Conservation (phyloP, 495 filamentous ascomycete genomes). For the Penicillium subrubescens region DNA sequence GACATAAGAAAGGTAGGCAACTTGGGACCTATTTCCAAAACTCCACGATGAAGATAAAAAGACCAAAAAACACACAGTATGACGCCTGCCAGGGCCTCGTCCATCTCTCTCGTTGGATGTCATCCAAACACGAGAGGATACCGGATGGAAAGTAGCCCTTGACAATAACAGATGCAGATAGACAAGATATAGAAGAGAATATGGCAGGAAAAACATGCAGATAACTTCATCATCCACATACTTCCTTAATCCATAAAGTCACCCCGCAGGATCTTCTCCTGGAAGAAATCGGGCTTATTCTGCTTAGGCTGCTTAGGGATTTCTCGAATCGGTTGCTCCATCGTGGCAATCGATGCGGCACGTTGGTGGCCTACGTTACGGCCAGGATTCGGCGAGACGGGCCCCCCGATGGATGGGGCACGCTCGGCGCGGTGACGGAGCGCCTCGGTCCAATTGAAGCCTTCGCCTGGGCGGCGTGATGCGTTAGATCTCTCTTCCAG, state of each 20-base stretch:
- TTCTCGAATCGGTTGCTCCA: constrained; percentile 68
- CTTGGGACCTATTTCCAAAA: neutral
- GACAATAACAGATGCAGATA: neutral
- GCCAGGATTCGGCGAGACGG: constrained; percentile 37
- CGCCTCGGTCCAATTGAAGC: constrained; percentile 94
- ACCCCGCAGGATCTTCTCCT: constrained; percentile 94
- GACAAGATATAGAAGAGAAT: neutral
- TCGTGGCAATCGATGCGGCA: constrained; percentile 66
- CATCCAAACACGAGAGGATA: neutral
- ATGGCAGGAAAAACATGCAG: neutral
- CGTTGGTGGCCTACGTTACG: constrained; percentile 46
- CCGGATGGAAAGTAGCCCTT: neutral
- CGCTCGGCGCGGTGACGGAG: constrained; percentile 87
- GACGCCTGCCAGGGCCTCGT: constrained; percentile 1
- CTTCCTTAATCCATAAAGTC: constrained; percentile 88
- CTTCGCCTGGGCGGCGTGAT: constrained; percentile 72
- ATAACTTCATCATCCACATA: neutral
- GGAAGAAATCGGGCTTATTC: constrained; percentile 83
- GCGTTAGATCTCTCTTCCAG: constrained; percentile 50
- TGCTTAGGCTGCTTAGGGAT: constrained; percentile 67
- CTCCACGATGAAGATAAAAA: constrained; percentile 1
- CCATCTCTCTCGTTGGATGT: neutral
- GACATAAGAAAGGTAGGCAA: neutral
- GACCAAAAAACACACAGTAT: constrained; percentile 13
- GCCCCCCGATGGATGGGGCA: constrained; percentile 60